These are phyloP conservation scores for Hymenoscyphus fructigenus DNA, from an alignment of 2,329 filamentous ascomycete species.

Conservation along the genomic window DNA sequence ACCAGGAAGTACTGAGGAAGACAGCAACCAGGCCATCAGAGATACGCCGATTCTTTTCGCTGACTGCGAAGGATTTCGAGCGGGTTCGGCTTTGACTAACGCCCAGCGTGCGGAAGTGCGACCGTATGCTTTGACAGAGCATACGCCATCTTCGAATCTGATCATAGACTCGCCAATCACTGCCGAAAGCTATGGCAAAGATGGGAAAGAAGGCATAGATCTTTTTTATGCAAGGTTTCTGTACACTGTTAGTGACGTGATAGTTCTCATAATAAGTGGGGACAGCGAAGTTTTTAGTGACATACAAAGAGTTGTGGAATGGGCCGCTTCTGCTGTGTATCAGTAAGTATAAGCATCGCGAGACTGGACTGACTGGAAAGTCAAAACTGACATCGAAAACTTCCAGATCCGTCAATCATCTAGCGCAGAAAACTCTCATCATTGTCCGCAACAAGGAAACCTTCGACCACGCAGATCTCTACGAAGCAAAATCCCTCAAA, in stretches of 20 bases:
- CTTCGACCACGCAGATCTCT: constrained; percentile 14
- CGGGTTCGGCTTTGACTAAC: constrained; percentile 20
- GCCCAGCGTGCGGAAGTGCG: constrained; percentile 14
- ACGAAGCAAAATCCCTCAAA: constrained; percentile 12
- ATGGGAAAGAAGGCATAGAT: constrained; percentile 25
- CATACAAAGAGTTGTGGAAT: constrained; percentile 22
- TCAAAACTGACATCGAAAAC: neutral
- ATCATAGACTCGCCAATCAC: constrained; percentile 13
- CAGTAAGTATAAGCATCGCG: neutral
- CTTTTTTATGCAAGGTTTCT: constrained; percentile 30
- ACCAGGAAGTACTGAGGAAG: neutral
- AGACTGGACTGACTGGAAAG: neutral
- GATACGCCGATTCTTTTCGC: constrained; percentile 25
- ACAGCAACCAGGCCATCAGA: neutral
- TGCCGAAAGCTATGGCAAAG: constrained; percentile 16
- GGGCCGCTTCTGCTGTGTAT: constrained; percentile 25
- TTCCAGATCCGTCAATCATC: constrained; percentile 23
- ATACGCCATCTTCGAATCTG: neutral
- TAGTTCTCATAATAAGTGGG: constrained; percentile 28
- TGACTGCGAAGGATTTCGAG: constrained; percentile 29
- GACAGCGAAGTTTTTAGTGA: constrained; percentile 18
- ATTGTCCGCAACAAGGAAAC: constrained; percentile 26
- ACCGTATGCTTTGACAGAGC: neutral
- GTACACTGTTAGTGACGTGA: constrained; percentile 30
- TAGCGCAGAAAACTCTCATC: constrained; percentile 26